These are phyloP conservation scores for Pyricularia pennisetigena DNA, from an alignment of 2,329 filamentous ascomycete species.

Conservation along the genomic window DNA sequence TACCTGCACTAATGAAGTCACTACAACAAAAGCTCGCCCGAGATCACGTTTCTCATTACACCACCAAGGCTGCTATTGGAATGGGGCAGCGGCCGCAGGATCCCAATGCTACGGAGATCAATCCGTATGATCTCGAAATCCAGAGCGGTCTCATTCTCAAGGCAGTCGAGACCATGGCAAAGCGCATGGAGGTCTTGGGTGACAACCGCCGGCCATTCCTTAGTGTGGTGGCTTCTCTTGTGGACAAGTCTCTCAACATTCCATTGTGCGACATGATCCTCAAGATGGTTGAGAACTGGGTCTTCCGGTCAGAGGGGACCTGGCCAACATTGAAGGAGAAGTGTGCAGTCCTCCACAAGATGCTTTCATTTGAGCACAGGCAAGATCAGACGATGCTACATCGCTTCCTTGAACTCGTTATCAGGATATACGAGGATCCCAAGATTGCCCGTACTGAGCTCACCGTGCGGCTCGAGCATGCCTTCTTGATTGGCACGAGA, in stretches of 20 bases:
- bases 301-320: conserved; percentile 88
- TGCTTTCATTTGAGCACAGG: conserved; percentile 89
- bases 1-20: conserved; percentile 81
- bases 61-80: conserved; percentile 21
- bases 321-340: conserved; percentile 98
- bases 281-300: conserved; percentile 89
- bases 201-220: conserved; percentile 90
- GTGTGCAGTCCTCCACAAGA: conserved; percentile 97
- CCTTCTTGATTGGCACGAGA: conserved; percentile 89
- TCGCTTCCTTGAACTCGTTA: conserved; percentile 91
- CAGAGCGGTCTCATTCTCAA: conserved; percentile 89
- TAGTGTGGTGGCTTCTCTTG: conserved; percentile 85
- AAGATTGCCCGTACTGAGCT: conserved; percentile 93
- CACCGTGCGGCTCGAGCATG: conserved; percentile 94
- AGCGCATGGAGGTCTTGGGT: conserved; percentile 84
- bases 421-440: conserved; percentile 95
- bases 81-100: conserved; percentile 20
- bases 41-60: conserved; percentile 78
- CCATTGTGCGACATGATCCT: conserved; percentile 86
- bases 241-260: conserved; percentile 87
- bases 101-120: conserved; percentile 50
- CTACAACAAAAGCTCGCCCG: conserved; percentile 86
- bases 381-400: conserved; percentile 75
- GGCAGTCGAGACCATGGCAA: conserved; percentile 83
- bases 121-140: conserved; percentile 73